Percentiles rank a stretch among this genome's conserved stretches.
Evolutionary conservation across 176 grass and related monocot genomes (phyloP).

Genomic region (Stipa capillata): DNA sequence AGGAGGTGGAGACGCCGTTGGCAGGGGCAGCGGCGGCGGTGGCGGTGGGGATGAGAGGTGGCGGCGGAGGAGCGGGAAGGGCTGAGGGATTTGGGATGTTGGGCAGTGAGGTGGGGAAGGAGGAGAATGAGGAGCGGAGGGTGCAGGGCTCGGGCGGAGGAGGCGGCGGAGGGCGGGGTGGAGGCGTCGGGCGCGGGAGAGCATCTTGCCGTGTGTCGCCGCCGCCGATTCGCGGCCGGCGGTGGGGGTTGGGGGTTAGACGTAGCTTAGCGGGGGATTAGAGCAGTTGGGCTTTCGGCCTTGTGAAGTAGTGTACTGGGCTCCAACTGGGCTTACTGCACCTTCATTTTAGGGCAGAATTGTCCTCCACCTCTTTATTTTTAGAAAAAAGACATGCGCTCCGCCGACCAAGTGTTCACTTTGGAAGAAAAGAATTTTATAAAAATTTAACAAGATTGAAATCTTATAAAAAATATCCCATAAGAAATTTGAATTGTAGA

Average conservation of each 20-base stretch:
- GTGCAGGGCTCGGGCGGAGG: neutral
- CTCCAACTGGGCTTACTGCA: too few relatives aligned
- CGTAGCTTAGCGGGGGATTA: too few relatives aligned
- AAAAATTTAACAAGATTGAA: too few relatives aligned
- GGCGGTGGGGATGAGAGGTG: conserved; percentile 27
- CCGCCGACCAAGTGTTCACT: too few relatives aligned
- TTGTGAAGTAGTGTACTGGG: neutral
- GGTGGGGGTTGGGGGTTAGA: conserved; percentile 8
- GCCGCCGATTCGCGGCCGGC: conserved; percentile 16
- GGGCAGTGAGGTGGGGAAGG: neutral
- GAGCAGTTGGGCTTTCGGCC: neutral
- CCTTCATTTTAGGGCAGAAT: too few relatives aligned
- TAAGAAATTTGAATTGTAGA: too few relatives aligned
- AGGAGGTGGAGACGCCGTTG: neutral
- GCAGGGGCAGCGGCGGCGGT: neutral
- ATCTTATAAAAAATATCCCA: too few relatives aligned
- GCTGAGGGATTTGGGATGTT: conserved; percentile 14
- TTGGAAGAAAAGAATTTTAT: too few relatives aligned
- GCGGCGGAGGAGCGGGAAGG: conserved; percentile 1
- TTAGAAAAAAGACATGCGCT: too few relatives aligned
- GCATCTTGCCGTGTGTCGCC: conserved; percentile 23
- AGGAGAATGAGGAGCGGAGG: neutral
- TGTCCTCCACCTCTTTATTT: too few relatives aligned
- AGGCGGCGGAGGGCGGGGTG: conserved; percentile 8
- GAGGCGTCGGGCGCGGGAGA: conserved; percentile 13